These are phyloP conservation scores for Puccinia polysora DNA, from an alignment of 1,284 basidiomycete species.

Conservation along the genomic window DNA sequence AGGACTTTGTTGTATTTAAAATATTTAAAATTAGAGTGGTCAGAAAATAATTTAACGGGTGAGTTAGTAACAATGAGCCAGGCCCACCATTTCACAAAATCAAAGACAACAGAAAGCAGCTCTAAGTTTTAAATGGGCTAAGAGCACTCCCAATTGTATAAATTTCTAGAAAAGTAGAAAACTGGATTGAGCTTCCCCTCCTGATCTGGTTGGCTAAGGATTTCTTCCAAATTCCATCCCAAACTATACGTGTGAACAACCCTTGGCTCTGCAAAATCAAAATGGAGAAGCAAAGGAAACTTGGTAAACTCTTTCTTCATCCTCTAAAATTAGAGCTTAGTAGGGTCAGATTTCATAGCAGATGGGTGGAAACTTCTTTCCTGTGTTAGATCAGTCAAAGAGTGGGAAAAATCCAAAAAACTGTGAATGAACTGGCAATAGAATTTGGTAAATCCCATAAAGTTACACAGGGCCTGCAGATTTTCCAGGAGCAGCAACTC, in stretches of 20 bases:
- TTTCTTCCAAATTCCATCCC: constrained; percentile 5
- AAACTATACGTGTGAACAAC: constrained; percentile 19
- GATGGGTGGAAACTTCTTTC: neutral
- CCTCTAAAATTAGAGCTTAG: neutral
- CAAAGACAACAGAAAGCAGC: constrained; percentile 1
- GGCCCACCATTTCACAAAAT: constrained; percentile 23
- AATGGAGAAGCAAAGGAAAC: constrained; percentile 11
- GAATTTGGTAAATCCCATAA: constrained; percentile 10
- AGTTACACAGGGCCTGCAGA: neutral
- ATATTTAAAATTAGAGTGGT: constrained; percentile 27
- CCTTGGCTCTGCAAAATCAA: constrained; percentile 11
- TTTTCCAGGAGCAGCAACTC: neutral
- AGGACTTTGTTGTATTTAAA: constrained; percentile 1
- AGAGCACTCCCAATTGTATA: neutral
- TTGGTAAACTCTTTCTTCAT: neutral
- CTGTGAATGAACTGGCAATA: neutral
- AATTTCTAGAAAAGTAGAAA: constrained; percentile 20
- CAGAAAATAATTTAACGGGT: constrained; percentile 19
- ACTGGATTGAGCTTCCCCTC: neutral
- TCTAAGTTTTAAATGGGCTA: constrained; percentile 23
- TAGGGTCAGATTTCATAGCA: neutral
- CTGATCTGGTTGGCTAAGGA: constrained; percentile 11
- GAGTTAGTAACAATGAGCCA: constrained; percentile 12
- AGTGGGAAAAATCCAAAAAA: neutral
- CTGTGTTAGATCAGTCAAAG: constrained; percentile 6